Percentiles rank a stretch among this genome's conserved stretches.
Evolutionary conservation across 371 early-diverging fungal genomes (phyloP).

Genomic region (Zychaea mexicana): DNA sequence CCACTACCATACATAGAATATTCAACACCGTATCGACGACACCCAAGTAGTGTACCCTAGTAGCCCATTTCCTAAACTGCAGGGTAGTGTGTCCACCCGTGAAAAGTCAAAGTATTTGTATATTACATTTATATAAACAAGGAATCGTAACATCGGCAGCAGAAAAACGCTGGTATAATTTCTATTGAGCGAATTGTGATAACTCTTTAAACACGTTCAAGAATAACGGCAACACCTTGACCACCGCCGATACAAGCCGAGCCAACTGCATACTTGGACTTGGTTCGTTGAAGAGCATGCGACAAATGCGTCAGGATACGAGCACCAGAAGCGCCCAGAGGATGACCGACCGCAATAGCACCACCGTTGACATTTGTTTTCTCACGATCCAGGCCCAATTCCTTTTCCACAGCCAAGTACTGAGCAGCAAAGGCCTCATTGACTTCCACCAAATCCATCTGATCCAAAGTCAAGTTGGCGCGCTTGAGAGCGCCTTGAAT

Average conservation of each 20-base stretch:
- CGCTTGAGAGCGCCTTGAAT: constrained; percentile 85
- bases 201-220: constrained; percentile 55
- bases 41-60: no score
- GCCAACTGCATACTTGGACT: constrained; percentile 87
- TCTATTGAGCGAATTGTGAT: no score
- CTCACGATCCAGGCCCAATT: constrained; percentile 77
- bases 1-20: no score
- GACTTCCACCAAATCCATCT: constrained; percentile 94
- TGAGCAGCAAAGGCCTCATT: constrained; percentile 99
- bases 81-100: no score
- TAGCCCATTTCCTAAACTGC: no score
- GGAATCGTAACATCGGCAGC: no score
- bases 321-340: constrained; percentile 95
- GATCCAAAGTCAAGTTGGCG: constrained; percentile 76
- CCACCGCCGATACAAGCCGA: constrained; percentile 94
- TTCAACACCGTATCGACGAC: no score
- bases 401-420: constrained; percentile 88
- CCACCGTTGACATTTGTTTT: constrained; percentile 93
- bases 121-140: no score
- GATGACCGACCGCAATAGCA: constrained; percentile 97
- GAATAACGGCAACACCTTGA: constrained; percentile 63
- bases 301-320: constrained; percentile 90
- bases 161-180: no score
- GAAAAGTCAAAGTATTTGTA: no score
- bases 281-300: constrained; percentile 80